Evolutionary conservation across 306 rosid genomes (phyloP).

Genomic region (Betula pendula): DNA sequence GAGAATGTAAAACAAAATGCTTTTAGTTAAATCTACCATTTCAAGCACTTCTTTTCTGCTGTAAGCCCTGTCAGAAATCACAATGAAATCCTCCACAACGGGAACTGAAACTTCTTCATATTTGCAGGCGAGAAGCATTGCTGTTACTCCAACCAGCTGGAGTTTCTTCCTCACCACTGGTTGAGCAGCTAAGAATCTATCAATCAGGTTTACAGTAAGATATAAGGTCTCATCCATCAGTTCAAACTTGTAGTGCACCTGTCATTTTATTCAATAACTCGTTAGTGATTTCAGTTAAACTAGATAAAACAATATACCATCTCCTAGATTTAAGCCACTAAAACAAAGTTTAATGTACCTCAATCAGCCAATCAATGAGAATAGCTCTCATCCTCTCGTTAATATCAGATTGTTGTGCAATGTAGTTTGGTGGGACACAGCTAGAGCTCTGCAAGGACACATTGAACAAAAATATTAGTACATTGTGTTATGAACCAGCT

Average conservation of each 20-base stretch:
- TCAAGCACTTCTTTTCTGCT: constrained; percentile 48
- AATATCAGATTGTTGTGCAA: constrained; percentile 52
- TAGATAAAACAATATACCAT: not conserved
- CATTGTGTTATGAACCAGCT: not conserved
- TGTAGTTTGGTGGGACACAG: constrained; percentile 42
- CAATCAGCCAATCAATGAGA: constrained; percentile 63
- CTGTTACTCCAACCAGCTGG: constrained; percentile 64
- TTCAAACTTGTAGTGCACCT: constrained; percentile 71
- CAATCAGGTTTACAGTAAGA: constrained; percentile 53
- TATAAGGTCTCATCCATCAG: constrained; percentile 68
- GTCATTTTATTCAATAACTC: constrained; percentile 1
- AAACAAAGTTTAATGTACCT: constrained; percentile 35
- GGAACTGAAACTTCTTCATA: constrained; percentile 68
- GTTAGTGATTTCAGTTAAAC: not conserved
- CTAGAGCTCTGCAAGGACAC: constrained; percentile 38
- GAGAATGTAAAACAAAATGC: not conserved
- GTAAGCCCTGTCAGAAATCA: constrained; percentile 61
- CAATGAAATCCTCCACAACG: constrained; percentile 58
- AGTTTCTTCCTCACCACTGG: constrained; percentile 52
- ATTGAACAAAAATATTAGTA: not conserved
- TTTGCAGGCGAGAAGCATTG: constrained; percentile 61
- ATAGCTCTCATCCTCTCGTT: constrained; percentile 65
- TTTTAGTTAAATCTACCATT: constrained; percentile 31
- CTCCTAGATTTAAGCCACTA: not conserved
- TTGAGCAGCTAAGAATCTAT: constrained; percentile 51